Evolutionary conservation across 441 rosid species (phyloP), one percentile per base, ranked within the genome.

Genomic region (Breynia disticha): DNA sequence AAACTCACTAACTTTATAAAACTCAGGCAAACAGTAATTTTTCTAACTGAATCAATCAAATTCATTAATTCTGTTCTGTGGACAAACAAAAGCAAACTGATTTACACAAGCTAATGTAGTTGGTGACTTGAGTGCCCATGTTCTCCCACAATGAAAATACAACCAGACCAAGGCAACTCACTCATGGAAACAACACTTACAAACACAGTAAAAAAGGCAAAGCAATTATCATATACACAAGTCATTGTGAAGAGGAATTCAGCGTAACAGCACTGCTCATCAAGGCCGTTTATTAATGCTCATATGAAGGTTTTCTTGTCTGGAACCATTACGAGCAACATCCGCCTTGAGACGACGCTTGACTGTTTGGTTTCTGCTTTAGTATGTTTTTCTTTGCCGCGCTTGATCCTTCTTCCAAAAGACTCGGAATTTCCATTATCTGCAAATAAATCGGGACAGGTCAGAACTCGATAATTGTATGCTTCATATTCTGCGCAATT

Each of bases 401-500:
- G 28, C 67, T 75, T 11, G 95, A 82, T 54, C 95, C 95, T 86
- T 88, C 95, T 74, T 83, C 79, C 75, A 83, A 56, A 64, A 93
- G 95, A 68, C 87, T 84, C 16, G 98, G 98, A 64, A 76, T 66
- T 48, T 88, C 94, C 91, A 88, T 81, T 68, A 91, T 86, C 97
- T 88, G 68, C 52, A 52, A 39, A 14, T 59, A 38, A 52, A 16
- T 32, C 46, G n/a, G 13, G 5, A 12, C 49, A 20, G 18, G 50
- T 70, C 38, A 69, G 55, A 59, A 24, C 15, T 14, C 12, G 43
- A 10, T 2, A 24, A 24, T 24, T 24, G 32, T 7, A 24, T 24
- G 32, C 7, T 7, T 7, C 32, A 24, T 24, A 24, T 24, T 24
- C 32, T 24, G 32, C 32, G n/a, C 32, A 2, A 24, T 7, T 24